Evolutionary conservation across 169 alveolate genomes (phyloP), one percentile per base, ranked within the genome.

Genomic region (Toxoplasma gondii): DNA sequence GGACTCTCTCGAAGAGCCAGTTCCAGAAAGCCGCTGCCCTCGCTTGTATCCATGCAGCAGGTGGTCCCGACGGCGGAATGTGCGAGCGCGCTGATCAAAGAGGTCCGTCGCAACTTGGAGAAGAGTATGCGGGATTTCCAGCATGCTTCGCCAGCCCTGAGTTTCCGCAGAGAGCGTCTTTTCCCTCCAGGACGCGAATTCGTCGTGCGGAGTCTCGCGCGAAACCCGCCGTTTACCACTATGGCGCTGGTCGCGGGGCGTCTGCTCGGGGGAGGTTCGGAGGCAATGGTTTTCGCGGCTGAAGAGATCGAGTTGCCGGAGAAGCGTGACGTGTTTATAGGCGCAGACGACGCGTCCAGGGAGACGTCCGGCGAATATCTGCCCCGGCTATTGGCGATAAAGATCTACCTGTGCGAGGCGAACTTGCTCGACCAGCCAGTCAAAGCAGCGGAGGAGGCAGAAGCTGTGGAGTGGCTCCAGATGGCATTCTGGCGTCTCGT

Each of bases 281-380:
- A 82, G 36, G 90, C 90, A 16, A 82, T 82, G 90, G 90, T 82
- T 41, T 82, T 82, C 67, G 90, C 90, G 9, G 90, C 90, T 43
- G 90, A 41, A 24, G 90, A 82, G 36, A 41, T 82, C 17, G 29
- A 22, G 0, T 22, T 49, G 36, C 39, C 38, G 5, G 67, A 82
- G 24, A 41, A 78, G 44, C 4, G n/a, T 19, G 45, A 78, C 86
- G 86, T 27, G 10, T 78, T 78, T 45, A 1, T 78, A 12, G 44
- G 86, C n/a, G 45, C 45, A 27, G n/a, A 38, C 9, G 22, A n/a
- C 45, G 45, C 86, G 16, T 36, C 86, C 22, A n/a, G 10, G 86
- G 39, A 12, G 86, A 19, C 44, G 4, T 16, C 86, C 27, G 86
- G 44, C 24, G 86, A 38, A n/a, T 10, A 4, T 16, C 45, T 19